Evolutionary conservation across 345 rosid species (phyloP).

Genomic region (Rhodomyrtus tomentosa): DNA sequence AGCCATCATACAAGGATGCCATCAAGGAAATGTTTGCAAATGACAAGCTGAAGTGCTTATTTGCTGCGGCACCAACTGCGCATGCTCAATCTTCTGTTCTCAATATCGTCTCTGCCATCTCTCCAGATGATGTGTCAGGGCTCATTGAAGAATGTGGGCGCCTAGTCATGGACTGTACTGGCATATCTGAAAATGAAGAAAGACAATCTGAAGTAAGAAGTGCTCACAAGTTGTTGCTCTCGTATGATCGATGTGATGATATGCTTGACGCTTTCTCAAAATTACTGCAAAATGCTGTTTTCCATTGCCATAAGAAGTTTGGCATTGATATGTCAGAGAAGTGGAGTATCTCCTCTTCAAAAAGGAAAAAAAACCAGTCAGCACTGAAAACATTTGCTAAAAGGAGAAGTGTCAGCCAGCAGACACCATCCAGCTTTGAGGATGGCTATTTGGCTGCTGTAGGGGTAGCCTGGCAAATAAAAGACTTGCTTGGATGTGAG

Average conservation of each 20-base stretch:
- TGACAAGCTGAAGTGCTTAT: conserved; percentile 40
- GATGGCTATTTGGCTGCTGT: conserved; percentile 57
- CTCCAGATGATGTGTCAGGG: conserved; percentile 33
- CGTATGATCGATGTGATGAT: conserved; percentile 35
- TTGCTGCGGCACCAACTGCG: conserved; percentile 48
- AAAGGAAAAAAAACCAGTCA: conserved; percentile 47
- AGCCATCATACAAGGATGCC: conserved; percentile 32
- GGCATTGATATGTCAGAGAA: conserved; percentile 49
- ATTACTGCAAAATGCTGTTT: conserved; percentile 56
- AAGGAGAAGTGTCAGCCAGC: conserved; percentile 48
- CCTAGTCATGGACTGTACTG: conserved; percentile 41
- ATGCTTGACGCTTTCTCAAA: conserved; percentile 45
- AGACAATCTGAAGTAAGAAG: conserved; percentile 63
- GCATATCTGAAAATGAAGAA: conserved; percentile 39
- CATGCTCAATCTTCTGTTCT: conserved; percentile 52
- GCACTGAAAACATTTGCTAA: conserved; percentile 34
- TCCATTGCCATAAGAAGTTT: conserved; percentile 68
- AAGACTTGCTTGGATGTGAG: conserved; percentile 49
- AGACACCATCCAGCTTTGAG: conserved; percentile 38
- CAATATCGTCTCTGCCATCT: conserved; percentile 36
- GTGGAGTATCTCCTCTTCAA: conserved; percentile 20
- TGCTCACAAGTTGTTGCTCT: conserved; percentile 62
- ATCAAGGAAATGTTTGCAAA: conserved; percentile 45
- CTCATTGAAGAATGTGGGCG: conserved; percentile 57
- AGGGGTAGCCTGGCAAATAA: conserved; percentile 90